phyloP scores from a whole-genome alignment of 306 rosid genomes.

The Quillaja saponaria region DNA sequence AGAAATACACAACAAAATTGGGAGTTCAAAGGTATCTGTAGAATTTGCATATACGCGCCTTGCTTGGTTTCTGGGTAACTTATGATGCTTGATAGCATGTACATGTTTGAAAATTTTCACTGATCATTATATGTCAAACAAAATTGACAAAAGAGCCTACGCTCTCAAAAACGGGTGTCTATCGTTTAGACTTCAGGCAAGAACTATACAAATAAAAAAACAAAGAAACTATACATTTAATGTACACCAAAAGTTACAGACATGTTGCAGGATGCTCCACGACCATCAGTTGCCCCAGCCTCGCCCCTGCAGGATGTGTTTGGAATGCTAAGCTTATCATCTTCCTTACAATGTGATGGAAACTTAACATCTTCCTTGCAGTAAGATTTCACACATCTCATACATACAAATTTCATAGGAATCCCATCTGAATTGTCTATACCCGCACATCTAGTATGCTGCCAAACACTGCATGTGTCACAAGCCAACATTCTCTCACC shows the following conservation, averaged over 20 bases:
- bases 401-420: constrained; percentile 53
- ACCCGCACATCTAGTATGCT: constrained; percentile 73
- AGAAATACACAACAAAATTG: too few relatives aligned
- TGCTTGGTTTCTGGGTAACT: too few relatives aligned
- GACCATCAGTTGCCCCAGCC: constrained; percentile 27
- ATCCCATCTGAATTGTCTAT: constrained; percentile 40
- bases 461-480: constrained; percentile 77
- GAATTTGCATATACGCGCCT: too few relatives aligned
- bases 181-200: background rate
- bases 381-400: constrained; percentile 30
- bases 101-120: background rate
- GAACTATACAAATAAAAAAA: constrained; percentile 32
- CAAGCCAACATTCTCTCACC: constrained; percentile 82
- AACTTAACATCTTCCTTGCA: constrained; percentile 15
- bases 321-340: constrained; percentile 6
- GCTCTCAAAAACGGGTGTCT: constrained; percentile 23
- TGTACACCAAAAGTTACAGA: constrained; percentile 45
- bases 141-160: background rate
- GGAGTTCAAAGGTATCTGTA: too few relatives aligned
- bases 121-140: constrained; percentile 3
- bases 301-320: constrained; percentile 42
- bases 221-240: constrained; percentile 36
- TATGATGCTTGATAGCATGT: too few relatives aligned
- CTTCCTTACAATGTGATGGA: constrained; percentile 13
- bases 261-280: constrained; percentile 36